phyloP scores from a whole-genome alignment of 176 grass and related monocot species.

The Oryza brachyantha region DNA sequence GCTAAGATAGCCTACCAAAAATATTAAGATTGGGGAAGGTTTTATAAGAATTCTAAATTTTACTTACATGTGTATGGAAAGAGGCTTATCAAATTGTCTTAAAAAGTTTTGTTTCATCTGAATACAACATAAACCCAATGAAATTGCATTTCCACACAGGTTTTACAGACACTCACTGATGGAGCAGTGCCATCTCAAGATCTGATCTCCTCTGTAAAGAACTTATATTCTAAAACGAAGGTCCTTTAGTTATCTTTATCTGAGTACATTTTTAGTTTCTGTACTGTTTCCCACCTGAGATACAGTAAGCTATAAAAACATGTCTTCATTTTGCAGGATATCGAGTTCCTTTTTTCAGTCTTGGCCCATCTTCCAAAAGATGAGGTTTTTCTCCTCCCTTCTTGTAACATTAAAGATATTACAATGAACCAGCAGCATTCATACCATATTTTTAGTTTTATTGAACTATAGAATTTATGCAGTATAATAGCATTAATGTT shows the following conservation, averaged over 20 bases:
- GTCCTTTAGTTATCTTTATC: constrained; percentile 33
- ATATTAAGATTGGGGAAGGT: too few relatives aligned
- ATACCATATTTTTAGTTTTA: constrained; percentile 2
- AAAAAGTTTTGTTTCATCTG: constrained; percentile 14
- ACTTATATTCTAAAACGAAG: constrained; percentile 83
- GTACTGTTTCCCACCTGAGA: background rate
- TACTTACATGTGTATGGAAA: constrained; percentile 4
- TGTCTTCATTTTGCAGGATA: constrained; percentile 66
- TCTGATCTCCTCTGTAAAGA: constrained; percentile 76
- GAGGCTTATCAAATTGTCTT: background rate
- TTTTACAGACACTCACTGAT: constrained; percentile 83
- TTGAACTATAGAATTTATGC: background rate
- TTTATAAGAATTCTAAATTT: constrained; percentile 28
- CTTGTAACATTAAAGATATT: background rate
- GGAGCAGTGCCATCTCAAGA: constrained; percentile 69
- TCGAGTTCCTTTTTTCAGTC: constrained; percentile 77
- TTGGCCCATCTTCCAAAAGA: constrained; percentile 83
- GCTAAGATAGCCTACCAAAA: too few relatives aligned
- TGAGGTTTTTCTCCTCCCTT: constrained; percentile 49
- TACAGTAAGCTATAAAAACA: constrained; percentile 22
- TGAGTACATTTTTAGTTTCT: constrained; percentile 23
- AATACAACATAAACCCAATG: constrained; percentile 24
- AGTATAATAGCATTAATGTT: background rate
- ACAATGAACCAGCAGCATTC: background rate
- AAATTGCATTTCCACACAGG: constrained; percentile 43